These are phyloP conservation scores for Fusarium sp. DNA, from an alignment of 2,329 filamentous ascomycete species.

Conservation along the genomic window DNA sequence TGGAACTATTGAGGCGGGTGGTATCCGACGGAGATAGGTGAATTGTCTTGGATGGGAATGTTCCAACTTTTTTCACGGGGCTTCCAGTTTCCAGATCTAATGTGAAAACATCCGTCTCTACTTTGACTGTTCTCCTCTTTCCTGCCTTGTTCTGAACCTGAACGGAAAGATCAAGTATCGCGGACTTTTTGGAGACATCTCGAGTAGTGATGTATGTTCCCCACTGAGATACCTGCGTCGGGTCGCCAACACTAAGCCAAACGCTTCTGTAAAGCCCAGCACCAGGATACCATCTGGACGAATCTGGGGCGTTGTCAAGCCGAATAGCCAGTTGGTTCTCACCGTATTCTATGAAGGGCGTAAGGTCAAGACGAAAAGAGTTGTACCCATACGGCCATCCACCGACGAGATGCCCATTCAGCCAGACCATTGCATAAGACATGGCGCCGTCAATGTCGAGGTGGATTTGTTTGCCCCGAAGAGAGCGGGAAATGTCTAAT, in stretches of 20 bases:
- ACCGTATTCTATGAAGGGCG: conserved; percentile 50
- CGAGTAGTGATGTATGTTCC: conserved; percentile 59
- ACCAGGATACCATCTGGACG: conserved; percentile 63
- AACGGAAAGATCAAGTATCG: conserved; percentile 55
- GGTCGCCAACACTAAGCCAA: conserved; percentile 59
- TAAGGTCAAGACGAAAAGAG: conserved; percentile 60
- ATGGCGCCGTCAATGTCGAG: conserved; percentile 61
- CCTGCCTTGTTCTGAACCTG: conserved; percentile 55
- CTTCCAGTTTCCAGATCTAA: conserved; percentile 48
- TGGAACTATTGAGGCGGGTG: conserved; percentile 47
- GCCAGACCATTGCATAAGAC: conserved; percentile 61
- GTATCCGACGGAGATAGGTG: conserved; percentile 34
- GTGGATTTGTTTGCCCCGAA: conserved; percentile 52
- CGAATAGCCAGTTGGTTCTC: conserved; percentile 59
- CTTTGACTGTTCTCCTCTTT: conserved; percentile 45
- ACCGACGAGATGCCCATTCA: conserved; percentile 59
- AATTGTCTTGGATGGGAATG: conserved; percentile 45
- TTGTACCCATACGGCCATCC: conserved; percentile 62
- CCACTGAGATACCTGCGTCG: conserved; percentile 57
- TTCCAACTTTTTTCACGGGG: conserved; percentile 44
- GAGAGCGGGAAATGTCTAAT: conserved; percentile 45
- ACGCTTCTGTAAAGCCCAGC: conserved; percentile 62
- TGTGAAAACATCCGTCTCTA: conserved; percentile 53
- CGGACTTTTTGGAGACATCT: conserved; percentile 54
- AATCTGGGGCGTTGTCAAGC: conserved; percentile 57